Base-by-base conservation (phyloP, 2,329 filamentous ascomycete species). In the Talaromyces sp. region DNA sequence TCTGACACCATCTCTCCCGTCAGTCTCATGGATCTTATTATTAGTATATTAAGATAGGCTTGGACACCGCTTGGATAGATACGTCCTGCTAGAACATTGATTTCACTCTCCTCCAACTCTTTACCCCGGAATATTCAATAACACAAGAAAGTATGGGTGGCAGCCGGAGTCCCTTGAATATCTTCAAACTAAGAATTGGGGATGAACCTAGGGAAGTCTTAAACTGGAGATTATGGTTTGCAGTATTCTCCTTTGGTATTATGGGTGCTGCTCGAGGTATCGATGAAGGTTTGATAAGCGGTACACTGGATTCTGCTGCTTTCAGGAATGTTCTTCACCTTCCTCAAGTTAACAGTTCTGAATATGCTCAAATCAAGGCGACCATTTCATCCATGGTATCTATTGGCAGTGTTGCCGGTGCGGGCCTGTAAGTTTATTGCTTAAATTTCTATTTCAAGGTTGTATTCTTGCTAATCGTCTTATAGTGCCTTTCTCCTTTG, bases 381-480 rank as follows among this genome's bases (percentile, higher is more conserved):
- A 92, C 91, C 74, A 88, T 92, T 66, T 89, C 89, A 5, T 85
- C 88, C 62, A 92, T 92, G 89, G 89, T 92, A 0, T 89, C 91
- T 76, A 85, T 92, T 70, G 89, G 89, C 27, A 89, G 85, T 47
- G 88, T 92, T 45, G 85, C 80, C 8, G 89, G 89, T 50, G 9
- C 45, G 11, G 43, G 19, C 11, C 22, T 47, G 45, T 47, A 47
- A 47, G 45, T 87, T 89, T 62, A 39, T 62, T 13, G 8, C 66
- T 39, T 54, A 11, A 16, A 2, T 16, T 19, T 16, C 9, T 19
- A 9, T 19, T 16, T 16, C 41, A 19, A 43, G 7, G 6, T 19
- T 43, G 16, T 19, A n/a, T n/a, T 16, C 41, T 43, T 43, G 41
- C 61, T 61, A 52, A 58, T 60, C 16, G 13, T 83, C 88, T 0